Evolutionary conservation across 495 filamentous ascomycete genomes (phyloP).

Genomic region (Echria macrotheca): DNA sequence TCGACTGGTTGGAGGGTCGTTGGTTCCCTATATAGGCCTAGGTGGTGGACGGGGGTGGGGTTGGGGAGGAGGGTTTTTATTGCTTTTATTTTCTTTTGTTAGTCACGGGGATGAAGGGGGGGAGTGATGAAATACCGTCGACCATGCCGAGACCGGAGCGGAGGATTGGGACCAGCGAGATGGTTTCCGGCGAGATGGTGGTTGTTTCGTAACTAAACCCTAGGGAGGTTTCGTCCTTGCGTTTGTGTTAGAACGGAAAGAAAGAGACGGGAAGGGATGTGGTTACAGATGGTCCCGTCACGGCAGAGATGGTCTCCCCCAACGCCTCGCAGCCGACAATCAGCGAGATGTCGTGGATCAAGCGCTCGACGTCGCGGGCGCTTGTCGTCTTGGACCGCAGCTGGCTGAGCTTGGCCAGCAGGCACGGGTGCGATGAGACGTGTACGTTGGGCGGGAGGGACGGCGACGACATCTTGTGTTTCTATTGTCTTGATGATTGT

Average conservation of each 20-base stretch:
- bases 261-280: neutral
- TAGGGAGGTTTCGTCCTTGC: constrained; percentile 68
- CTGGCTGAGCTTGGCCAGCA: constrained; percentile 82
- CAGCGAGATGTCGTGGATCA: constrained; percentile 79
- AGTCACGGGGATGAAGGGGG: neutral
- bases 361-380: constrained; percentile 68
- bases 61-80: constrained; percentile 75
- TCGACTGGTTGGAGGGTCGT: constrained; percentile 82
- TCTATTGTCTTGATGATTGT: too few species aligned
- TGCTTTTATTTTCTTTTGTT: constrained; percentile 42
- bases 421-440: constrained; percentile 79
- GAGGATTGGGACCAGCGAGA: constrained; percentile 87
- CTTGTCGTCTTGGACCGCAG: constrained; percentile 67
- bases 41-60: constrained; percentile 82
- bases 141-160: constrained; percentile 87
- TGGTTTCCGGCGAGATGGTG: constrained; percentile 50
- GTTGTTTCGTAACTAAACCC: constrained; percentile 62
- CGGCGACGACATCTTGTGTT: neutral
- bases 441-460: constrained; percentile 65
- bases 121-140: constrained; percentile 48
- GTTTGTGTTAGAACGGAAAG: neutral
- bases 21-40: constrained; percentile 87
- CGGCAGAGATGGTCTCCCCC: constrained; percentile 50
- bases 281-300: constrained; percentile 46
- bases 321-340: constrained; percentile 82